Conservation (phyloP, 768 basidiomycete genomes). For the Mycena sanguinolenta region DNA sequence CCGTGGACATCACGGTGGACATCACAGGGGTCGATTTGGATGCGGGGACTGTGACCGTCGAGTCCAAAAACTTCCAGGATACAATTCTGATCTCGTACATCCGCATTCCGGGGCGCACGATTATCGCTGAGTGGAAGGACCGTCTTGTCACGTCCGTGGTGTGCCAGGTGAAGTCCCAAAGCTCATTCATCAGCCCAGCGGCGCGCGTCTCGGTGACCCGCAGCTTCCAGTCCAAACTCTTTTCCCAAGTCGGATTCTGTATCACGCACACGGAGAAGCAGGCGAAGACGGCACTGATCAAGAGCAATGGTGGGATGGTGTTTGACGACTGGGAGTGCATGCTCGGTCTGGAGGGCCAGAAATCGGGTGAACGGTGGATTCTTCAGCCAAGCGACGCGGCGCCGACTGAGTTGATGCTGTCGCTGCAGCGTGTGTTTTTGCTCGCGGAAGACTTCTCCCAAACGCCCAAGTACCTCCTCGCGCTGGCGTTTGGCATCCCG, state of each 20-base stretch:
- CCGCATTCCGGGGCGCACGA: conserved; percentile 64
- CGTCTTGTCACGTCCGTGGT: conserved; percentile 62
- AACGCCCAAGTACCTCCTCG: conserved; percentile 85
- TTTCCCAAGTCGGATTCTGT: conserved; percentile 16
- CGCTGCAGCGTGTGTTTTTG: conserved; percentile 71
- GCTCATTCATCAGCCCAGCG: conserved; percentile 54
- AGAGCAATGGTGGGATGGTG: conserved; percentile 65
- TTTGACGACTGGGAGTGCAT: conserved; percentile 74
- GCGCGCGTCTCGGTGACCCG: conserved; percentile 59
- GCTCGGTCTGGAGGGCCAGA: conserved; percentile 67
- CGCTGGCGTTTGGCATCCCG: conserved; percentile 89
- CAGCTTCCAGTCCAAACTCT: conserved; percentile 51
- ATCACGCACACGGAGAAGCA: conserved; percentile 53
- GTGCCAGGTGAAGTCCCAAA: conserved; percentile 54
- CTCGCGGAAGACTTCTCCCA: conserved; percentile 74
- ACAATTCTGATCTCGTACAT: conserved; percentile 55
- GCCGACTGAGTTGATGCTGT: conserved; percentile 56
- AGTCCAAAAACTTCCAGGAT: conserved; percentile 53
- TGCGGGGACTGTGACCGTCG: conserved; percentile 50
- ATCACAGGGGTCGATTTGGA: conserved; percentile 42
- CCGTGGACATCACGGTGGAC: conserved; percentile 50
- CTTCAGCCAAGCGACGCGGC: conserved; percentile 62
- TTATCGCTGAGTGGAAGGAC: conserved; percentile 66
- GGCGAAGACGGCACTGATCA: conserved; percentile 57
- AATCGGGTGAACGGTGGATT: conserved; percentile 65